Base-by-base conservation (phyloP, 2,329 filamentous ascomycete species). In the Trematosphaeria pertusa region DNA sequence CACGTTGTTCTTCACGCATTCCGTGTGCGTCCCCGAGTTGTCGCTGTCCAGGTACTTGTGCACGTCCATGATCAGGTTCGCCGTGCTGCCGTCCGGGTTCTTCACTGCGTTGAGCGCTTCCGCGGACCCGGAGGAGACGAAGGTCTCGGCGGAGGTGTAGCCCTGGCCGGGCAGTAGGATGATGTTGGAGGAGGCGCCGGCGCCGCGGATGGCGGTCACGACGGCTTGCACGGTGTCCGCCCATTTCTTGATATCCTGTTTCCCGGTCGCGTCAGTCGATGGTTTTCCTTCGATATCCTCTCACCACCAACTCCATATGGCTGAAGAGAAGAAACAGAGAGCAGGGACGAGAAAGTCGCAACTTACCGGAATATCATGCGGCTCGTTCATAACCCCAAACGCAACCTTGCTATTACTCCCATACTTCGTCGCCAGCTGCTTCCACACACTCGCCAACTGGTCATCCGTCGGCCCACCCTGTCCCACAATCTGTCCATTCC, bases 321-420 rank as follows among this genome's bases (percentile, higher is more conserved):
- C n/a, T 39, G 18, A n/a, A 28, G 20, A 4, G 28, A 10, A 9
- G 7, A 26, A 18, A 18, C 18, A 37, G 11, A 28, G 9, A 40
- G 17, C 12, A n/a, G 19, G 7, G 12, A 28, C 12, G 5, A 6
- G 31, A 18, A 7, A 22, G 24, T 20, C 8, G 24, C 7, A 7
- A 37, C 47, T 24, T 43, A 50, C 47, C 1, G 51, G 51, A 11
- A 54, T 44, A 38, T 84, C 80, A 64, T 87, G 83, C 5, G 86
- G 85, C 70, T 76, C 86, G 70, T 88, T 89, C 85, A 88, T 88
- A 34, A 88, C 64, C 11, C 84, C 85, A 54, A 88, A 86, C 3
- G 81, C 75, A 19, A 88, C 70, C 49, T 80, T 82, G 28, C 75
- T 64, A 38, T 83, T 70, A 5, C 61, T 59, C 17, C 75, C 77